phyloP scores from a whole-genome alignment of 169 alveolate species.

The Plasmodium fragile region DNA sequence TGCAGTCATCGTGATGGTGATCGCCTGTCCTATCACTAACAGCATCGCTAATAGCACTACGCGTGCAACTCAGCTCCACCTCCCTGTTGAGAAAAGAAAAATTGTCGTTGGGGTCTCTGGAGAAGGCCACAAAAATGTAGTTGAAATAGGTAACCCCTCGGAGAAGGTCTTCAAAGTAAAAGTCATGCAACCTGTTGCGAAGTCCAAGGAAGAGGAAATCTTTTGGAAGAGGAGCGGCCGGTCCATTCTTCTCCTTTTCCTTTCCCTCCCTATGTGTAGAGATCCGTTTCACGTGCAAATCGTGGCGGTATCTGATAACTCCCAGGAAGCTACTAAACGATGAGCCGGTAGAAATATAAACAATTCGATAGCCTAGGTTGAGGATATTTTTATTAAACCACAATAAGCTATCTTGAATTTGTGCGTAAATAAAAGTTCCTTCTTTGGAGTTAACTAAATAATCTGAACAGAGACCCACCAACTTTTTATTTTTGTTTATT shows the following conservation, averaged over 20 bases:
- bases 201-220: slow-evolving; percentile 52
- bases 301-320: slow-evolving; percentile 29
- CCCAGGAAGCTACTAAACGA: slow-evolving; percentile 60
- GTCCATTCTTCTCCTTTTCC: not conserved
- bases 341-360: slow-evolving; percentile 60
- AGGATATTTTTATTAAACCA: slow-evolving; percentile 44
- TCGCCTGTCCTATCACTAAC: not conserved
- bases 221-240: not conserved
- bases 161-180: slow-evolving; percentile 28
- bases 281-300: not conserved
- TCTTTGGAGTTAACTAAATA: slow-evolving; percentile 41
- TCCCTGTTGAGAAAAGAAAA: slow-evolving; percentile 1
- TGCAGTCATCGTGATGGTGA: too few species aligned
- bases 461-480: slow-evolving; percentile 56
- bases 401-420: slow-evolving; percentile 44
- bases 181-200: slow-evolving; percentile 39
- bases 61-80: not conserved
- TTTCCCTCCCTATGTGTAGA: not conserved
- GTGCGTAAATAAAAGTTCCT: slow-evolving; percentile 41
- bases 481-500: slow-evolving; percentile 56
- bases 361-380: slow-evolving; percentile 39
- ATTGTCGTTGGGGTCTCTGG: slow-evolving; percentile 2
- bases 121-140: slow-evolving; percentile 58
- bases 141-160: slow-evolving; percentile 9
- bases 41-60: not conserved